Evolutionary conservation across 208 protist species (phyloP).

Genomic region (Trypanosomatidae sp.): DNA sequence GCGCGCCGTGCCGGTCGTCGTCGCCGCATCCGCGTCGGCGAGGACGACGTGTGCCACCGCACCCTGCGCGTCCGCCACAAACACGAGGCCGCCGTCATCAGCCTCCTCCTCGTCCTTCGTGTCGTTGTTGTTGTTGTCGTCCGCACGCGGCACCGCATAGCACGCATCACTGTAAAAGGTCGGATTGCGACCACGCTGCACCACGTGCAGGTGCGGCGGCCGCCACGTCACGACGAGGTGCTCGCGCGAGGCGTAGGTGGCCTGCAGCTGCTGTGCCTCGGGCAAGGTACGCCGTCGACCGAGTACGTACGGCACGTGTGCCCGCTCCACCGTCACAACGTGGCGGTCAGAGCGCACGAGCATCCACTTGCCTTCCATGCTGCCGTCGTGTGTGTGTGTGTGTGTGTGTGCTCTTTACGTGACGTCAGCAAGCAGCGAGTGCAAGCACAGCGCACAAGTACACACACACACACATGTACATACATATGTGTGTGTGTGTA

Average conservation of each 20-base stretch:
- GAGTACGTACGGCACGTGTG: conserved; percentile 17
- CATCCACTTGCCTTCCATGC: conserved; percentile 20
- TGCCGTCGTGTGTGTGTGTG: background rate
- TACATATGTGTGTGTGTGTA: background rate
- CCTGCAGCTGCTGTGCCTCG: conserved; percentile 19
- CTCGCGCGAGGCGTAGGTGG: conserved; percentile 50
- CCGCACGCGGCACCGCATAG: conserved; percentile 5
- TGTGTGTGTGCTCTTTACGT: background rate
- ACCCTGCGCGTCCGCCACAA: background rate
- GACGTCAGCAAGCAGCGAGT: background rate
- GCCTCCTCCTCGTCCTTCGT: no score
- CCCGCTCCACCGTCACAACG: conserved; percentile 20
- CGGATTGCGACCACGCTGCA: conserved; percentile 47
- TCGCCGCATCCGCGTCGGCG: background rate
- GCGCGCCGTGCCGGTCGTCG: conserved; percentile 1
- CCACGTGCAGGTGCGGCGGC: conserved; percentile 15
- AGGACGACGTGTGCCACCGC: background rate
- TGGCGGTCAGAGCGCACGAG: conserved; percentile 46
- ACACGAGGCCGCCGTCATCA: background rate
- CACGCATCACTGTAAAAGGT: conserved; percentile 29
- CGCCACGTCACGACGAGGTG: conserved; percentile 35
- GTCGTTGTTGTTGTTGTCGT: background rate
- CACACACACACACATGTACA: background rate
- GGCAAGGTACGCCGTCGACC: conserved; percentile 33
- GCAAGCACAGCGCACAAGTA: background rate